Evolutionary conservation across 1,284 basidiomycete species (phyloP).

Genomic region (Ustilago bromivora): DNA sequence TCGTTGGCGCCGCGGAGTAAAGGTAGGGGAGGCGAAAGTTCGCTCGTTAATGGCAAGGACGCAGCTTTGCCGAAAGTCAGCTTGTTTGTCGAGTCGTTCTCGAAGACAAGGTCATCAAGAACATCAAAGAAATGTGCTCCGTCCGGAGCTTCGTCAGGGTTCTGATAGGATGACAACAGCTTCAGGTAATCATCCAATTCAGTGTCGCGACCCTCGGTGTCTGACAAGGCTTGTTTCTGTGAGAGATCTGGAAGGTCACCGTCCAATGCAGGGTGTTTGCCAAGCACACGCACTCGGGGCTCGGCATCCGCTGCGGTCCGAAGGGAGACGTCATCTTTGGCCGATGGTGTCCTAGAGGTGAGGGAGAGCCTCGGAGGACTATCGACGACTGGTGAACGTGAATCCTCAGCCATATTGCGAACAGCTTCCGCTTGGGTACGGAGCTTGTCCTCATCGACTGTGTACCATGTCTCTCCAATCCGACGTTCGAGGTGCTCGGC

Average conservation of each 20-base stretch:
- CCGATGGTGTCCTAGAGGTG: slow-evolving; percentile 21
- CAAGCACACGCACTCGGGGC: not conserved
- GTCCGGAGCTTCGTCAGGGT: slow-evolving; percentile 41
- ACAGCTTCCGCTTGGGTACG: slow-evolving; percentile 20
- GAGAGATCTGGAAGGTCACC: slow-evolving; percentile 9
- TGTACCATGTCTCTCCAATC: slow-evolving; percentile 40
- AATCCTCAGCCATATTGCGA: slow-evolving; percentile 18
- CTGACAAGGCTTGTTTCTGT: not conserved
- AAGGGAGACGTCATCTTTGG: slow-evolving; percentile 28
- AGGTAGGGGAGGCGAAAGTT: slow-evolving; percentile 8
- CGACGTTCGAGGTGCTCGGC: slow-evolving; percentile 46
- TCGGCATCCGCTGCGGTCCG: slow-evolving; percentile 19
- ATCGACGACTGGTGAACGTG: slow-evolving; percentile 4
- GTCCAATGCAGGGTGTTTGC: slow-evolving; percentile 2
- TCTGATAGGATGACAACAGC: slow-evolving; percentile 48
- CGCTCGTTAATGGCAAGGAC: slow-evolving; percentile 4
- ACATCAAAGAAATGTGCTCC: slow-evolving; percentile 44
- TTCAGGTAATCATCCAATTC: slow-evolving; percentile 47
- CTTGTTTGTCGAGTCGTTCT: slow-evolving; percentile 28
- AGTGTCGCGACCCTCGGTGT: slow-evolving; percentile 17
- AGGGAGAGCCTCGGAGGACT: slow-evolving; percentile 1
- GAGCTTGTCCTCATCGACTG: slow-evolving; percentile 24
- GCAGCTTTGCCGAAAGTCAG: slow-evolving; percentile 16
- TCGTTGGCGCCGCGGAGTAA: slow-evolving; percentile 23
- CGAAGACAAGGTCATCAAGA: slow-evolving; percentile 44